Conservation (phyloP, 345 rosid genomes). For the Eucalyptus decipiens region DNA sequence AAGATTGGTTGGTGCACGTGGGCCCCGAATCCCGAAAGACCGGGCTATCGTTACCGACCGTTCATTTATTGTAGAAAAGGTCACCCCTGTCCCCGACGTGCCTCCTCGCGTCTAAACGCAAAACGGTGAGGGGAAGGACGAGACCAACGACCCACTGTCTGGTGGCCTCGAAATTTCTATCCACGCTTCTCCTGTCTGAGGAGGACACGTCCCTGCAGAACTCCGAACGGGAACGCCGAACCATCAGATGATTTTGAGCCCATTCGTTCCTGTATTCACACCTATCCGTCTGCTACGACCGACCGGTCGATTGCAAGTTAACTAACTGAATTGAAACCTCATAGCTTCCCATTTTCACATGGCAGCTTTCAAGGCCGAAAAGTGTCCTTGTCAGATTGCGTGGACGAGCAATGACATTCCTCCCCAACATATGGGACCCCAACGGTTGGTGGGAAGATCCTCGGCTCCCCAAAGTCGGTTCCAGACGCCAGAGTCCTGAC, state of each 20-base stretch:
- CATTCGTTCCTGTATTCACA: not conserved
- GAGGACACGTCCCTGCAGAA: not conserved
- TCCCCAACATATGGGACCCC: not conserved
- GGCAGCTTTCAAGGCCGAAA: not conserved
- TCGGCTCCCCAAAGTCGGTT: not conserved
- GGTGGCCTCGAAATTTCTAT: not conserved
- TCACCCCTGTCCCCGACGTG: not conserved
- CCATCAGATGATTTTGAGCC: not conserved
- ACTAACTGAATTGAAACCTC: not conserved
- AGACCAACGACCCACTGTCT: not conserved
- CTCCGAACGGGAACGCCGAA: not conserved
- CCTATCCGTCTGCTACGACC: not conserved
- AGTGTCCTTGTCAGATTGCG: not conserved
- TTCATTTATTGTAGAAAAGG: not conserved
- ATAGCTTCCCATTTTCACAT: not conserved
- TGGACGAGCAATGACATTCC: not conserved
- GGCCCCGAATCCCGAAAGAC: not conserved
- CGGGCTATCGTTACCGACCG: not conserved
- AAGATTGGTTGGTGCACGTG: not conserved
- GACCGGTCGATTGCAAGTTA: not conserved
- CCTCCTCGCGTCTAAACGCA: not conserved
- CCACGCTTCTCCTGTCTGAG: not conserved
- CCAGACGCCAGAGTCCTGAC: not conserved
- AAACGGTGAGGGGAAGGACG: not conserved
- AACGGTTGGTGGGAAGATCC: not conserved